Percentiles rank a stretch among this genome's conserved stretches.
phyloP scores from a whole-genome alignment of 2,329 filamentous ascomycete genomes.

The Zasmidium angulare region DNA sequence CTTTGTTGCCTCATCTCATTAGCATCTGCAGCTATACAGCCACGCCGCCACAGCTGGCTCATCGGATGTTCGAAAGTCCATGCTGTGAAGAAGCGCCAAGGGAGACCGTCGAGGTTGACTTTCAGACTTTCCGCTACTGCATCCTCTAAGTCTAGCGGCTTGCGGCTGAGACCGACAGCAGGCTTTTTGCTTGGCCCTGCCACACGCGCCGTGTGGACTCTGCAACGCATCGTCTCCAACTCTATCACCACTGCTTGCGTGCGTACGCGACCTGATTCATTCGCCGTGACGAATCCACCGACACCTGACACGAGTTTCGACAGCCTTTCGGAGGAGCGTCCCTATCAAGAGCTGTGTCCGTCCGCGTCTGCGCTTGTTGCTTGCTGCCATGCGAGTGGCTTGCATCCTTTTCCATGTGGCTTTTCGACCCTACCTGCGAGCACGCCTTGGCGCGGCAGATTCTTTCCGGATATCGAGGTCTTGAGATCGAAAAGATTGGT shows the following conservation, averaged over 20 bases:
- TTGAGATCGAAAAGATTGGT: neutral
- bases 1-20: neutral
- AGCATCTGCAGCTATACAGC: neutral
- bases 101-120: conserved; percentile 20
- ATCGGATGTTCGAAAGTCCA: neutral
- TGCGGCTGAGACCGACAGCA: conserved; percentile 2
- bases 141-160: too few species aligned
- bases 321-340: neutral
- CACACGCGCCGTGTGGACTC: neutral
- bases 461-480: conserved; percentile 3
- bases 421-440: neutral
- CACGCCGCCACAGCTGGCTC: neutral
- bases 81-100: conserved; percentile 8
- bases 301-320: conserved; percentile 1
- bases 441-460: conserved; percentile 7
- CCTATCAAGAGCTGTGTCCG: neutral
- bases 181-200: neutral
- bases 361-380: neutral
- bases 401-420: neutral
- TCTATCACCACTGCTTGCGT: too few species aligned
- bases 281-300: neutral
- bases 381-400: neutral
- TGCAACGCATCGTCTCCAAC: too few species aligned
- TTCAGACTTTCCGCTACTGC: conserved; percentile 13
- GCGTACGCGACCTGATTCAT: neutral